Evolutionary conservation across 2,329 filamentous ascomycete genomes (phyloP), one percentile per base, ranked within the genome.

Genomic region (Clonostachys chloroleuca): DNA sequence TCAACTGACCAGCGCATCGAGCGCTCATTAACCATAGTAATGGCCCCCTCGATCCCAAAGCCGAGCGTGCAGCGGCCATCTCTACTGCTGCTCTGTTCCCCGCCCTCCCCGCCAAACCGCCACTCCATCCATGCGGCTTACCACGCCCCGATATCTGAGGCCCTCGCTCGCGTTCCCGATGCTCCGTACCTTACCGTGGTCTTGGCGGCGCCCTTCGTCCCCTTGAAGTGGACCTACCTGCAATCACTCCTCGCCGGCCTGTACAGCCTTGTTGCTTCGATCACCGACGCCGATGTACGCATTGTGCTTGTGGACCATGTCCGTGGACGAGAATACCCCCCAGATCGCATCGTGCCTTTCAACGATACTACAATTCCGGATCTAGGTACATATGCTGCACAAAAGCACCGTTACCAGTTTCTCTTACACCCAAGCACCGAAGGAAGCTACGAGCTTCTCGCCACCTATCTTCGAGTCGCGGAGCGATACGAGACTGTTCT

Each of bases 231-330:
- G n/a, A 35, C 20, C 8, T 43, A 36, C 5, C 77, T 20, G 69
- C 90, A 96, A 64, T 74, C 77, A n/a, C 73, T 92, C 6, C 68
- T 96, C 18, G 87, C 87, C 4, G 80, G 80, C 24, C 62, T 95
- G 20, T 97, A 97, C 73, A 83, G 84, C 57, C 76, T 96, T 44
- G 72, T 94, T 47, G 86, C 86, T 34, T 70, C 84, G 42, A 73
- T 89, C n/a, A 75, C 70, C 69, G 85, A 64, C 68, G 76, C 81
- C 1, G 90, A 96, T 65, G 77, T 81, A 2, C 81, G 90, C 5
- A 70, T 96, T 14, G 59, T 96, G 30, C 74, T 95, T 34, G 68
- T 96, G 37, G 82, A 91, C 51, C 80, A 87, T 61, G 67, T 72
- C 47, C 62, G 55, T 12, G 60, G 56, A 2, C 59, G 60, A 24